phyloP scores from a whole-genome alignment of 2,329 filamentous ascomycete genomes.

The Ophiostoma populinum region DNA sequence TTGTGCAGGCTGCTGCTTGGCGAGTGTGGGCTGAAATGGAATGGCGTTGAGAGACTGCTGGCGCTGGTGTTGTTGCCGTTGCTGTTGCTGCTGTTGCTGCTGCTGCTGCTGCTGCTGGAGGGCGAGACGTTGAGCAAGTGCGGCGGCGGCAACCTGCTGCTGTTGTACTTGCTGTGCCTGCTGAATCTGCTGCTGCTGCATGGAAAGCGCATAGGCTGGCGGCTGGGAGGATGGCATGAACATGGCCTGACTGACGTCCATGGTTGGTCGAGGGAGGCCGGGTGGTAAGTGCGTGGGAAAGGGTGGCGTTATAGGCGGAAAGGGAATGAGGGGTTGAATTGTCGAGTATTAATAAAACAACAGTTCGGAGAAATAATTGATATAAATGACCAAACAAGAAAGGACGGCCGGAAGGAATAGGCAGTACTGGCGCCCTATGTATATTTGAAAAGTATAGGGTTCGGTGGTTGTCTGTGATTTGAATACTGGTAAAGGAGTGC shows the following conservation, averaged over 20 bases:
- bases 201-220: conserved; percentile 2
- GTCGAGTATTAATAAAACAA: too few relatives aligned
- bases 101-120: conserved; percentile 1
- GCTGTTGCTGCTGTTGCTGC: conserved; percentile 14
- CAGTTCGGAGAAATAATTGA: too few relatives aligned
- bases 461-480: too few relatives aligned
- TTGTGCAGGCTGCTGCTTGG: conserved; percentile 1
- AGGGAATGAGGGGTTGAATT: background rate
- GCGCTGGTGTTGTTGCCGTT: conserved; percentile 11
- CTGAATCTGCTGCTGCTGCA: conserved; percentile 11
- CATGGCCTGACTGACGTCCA: conserved; percentile 7
- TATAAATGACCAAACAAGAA: too few relatives aligned
- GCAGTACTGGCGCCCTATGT: too few relatives aligned
- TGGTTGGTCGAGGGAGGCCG: conserved; percentile 1
- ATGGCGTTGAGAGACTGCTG: conserved; percentile 13
- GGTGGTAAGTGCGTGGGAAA: conserved; percentile 1
- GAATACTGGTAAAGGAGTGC: too few relatives aligned
- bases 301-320: conserved; percentile 5
- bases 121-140: conserved; percentile 1
- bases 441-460: too few relatives aligned
- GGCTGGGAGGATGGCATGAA: conserved; percentile 3
- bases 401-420: too few relatives aligned
- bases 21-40: conserved; percentile 11
- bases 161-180: conserved; percentile 7
- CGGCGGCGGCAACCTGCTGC: conserved; percentile 1